These are phyloP conservation scores for Arthroderma uncinatum DNA, from an alignment of 2,329 filamentous ascomycete genomes.

Conservation along the genomic window DNA sequence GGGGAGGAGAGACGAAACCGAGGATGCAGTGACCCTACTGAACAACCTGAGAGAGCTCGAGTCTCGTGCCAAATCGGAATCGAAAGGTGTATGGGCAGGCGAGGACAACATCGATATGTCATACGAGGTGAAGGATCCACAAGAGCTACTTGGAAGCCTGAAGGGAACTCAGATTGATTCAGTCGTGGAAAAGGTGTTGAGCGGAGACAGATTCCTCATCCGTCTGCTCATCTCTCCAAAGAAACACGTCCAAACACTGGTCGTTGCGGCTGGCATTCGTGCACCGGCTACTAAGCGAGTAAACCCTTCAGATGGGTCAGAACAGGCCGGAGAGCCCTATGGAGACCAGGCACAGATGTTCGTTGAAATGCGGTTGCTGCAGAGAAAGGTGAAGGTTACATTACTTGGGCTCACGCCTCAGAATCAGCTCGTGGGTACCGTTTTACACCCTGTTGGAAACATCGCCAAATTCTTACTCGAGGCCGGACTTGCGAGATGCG, in stretches of 20 bases:
- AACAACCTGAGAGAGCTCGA: conserved; percentile 70
- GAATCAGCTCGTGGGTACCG: conserved; percentile 75
- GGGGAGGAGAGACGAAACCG: conserved; percentile 71
- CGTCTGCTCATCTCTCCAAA: conserved; percentile 69
- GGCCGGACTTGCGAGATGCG: conserved; percentile 80
- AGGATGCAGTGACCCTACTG: conserved; percentile 58
- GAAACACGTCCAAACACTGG: conserved; percentile 80
- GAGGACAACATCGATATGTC: conserved; percentile 60
- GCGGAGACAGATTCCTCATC: conserved; percentile 78
- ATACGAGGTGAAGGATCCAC: conserved; percentile 68
- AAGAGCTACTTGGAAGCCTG: conserved; percentile 65
- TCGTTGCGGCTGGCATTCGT: conserved; percentile 78
- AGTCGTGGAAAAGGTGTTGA: conserved; percentile 81
- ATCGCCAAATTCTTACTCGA: conserved; percentile 85
- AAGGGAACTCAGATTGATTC: conserved; percentile 77
- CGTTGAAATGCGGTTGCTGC: conserved; percentile 73
- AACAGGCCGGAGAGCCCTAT: conserved; percentile 75
- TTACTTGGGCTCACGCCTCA: conserved; percentile 82
- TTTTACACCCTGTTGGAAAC: conserved; percentile 82
- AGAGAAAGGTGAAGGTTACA: conserved; percentile 71
- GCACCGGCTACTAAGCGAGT: conserved; percentile 80
- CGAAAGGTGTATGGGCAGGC: conserved; percentile 69
- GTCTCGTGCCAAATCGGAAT: conserved; percentile 62
- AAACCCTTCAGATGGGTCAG: conserved; percentile 64
- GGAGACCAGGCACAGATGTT: conserved; percentile 83